Percentiles rank a stretch among this genome's conserved stretches.
These are phyloP conservation scores for Capronia epimyces DNA, from an alignment of 2,329 filamentous ascomycete genomes.

Conservation along the genomic window DNA sequence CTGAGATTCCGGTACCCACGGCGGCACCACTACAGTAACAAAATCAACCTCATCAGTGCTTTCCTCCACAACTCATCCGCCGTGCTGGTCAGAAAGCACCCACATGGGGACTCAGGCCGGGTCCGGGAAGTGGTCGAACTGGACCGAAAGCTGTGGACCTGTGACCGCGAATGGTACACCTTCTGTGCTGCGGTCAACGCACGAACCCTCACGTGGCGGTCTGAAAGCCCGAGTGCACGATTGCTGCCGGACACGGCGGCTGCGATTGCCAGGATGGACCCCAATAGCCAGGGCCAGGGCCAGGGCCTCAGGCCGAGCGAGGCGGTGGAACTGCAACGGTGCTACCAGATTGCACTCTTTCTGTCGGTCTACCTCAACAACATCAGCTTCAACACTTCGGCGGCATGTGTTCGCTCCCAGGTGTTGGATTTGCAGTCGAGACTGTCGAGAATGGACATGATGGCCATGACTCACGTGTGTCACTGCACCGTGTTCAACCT, in stretches of 20 bases:
- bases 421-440: conserved; percentile 13
- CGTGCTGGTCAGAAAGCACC: conserved; percentile 8
- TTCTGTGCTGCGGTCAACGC: conserved; percentile 10
- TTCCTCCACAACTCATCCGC: conserved; percentile 14
- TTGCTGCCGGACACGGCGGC: conserved; percentile 8
- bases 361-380: conserved; percentile 15
- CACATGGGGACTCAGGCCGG: neutral
- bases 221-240: conserved; percentile 11
- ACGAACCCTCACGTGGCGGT: conserved; percentile 16
- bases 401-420: conserved; percentile 14
- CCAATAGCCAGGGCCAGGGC: neutral
- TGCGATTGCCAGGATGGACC: conserved; percentile 17
- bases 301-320: conserved; percentile 2
- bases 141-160: conserved; percentile 15
- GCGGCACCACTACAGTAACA: no score
- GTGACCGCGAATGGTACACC: conserved; percentile 20
- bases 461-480: neutral
- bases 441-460: conserved; percentile 16
- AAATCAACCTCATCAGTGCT: conserved; percentile 22
- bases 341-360: conserved; percentile 24
- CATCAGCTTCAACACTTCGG: conserved; percentile 22
- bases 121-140: conserved; percentile 13
- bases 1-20: no score
- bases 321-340: conserved; percentile 12
- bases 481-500: conserved; percentile 19